Percentiles rank a stretch among this genome's conserved stretches.
These are phyloP conservation scores for Aspergillus uvarum DNA, from an alignment of 2,329 filamentous ascomycete species.

Conservation along the genomic window DNA sequence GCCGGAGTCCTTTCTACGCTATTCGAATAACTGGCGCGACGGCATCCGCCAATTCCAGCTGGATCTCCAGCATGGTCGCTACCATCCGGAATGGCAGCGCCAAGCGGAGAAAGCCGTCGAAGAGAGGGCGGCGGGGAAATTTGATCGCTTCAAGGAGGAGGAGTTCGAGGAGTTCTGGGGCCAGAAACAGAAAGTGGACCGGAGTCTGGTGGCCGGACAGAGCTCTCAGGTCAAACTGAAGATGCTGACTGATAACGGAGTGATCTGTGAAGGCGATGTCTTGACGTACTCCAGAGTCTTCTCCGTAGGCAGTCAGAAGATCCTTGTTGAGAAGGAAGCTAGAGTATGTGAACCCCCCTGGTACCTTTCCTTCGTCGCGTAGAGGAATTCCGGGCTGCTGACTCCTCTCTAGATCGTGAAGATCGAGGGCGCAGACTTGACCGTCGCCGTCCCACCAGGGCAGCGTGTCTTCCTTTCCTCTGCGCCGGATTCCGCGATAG, in stretches of 20 bases:
- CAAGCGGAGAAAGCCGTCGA: slow-evolving; percentile 55
- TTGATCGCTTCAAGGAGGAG: slow-evolving; percentile 56
- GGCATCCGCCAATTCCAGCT: slow-evolving; percentile 56
- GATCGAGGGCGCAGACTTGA: slow-evolving; percentile 33
- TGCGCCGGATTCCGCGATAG: background rate
- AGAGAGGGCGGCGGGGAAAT: slow-evolving; percentile 54
- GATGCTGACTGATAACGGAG: slow-evolving; percentile 35
- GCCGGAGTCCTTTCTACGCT: slow-evolving; percentile 42
- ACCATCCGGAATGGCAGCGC: slow-evolving; percentile 58
- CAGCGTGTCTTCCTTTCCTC: slow-evolving; percentile 34
- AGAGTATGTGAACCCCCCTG: slow-evolving; percentile 31
- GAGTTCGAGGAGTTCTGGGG: slow-evolving; percentile 60
- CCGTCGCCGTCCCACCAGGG: slow-evolving; percentile 42
- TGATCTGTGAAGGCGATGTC: slow-evolving; percentile 42
- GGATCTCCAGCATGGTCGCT: slow-evolving; percentile 56
- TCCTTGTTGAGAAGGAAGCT: slow-evolving; percentile 45
- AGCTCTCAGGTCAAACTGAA: slow-evolving; percentile 42
- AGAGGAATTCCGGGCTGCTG: background rate
- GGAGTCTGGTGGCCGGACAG: slow-evolving; percentile 40
- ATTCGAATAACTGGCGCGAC: slow-evolving; percentile 52
- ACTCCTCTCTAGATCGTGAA: slow-evolving; percentile 30
- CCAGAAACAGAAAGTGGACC: slow-evolving; percentile 48
- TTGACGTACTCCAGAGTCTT: slow-evolving; percentile 40
- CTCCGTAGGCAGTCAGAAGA: slow-evolving; percentile 25
- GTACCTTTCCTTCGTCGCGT: background rate